Percentiles rank a stretch among this genome's conserved stretches.
Evolutionary conservation across 306 rosid genomes (phyloP).

Genomic region (Fragaria vesca): DNA sequence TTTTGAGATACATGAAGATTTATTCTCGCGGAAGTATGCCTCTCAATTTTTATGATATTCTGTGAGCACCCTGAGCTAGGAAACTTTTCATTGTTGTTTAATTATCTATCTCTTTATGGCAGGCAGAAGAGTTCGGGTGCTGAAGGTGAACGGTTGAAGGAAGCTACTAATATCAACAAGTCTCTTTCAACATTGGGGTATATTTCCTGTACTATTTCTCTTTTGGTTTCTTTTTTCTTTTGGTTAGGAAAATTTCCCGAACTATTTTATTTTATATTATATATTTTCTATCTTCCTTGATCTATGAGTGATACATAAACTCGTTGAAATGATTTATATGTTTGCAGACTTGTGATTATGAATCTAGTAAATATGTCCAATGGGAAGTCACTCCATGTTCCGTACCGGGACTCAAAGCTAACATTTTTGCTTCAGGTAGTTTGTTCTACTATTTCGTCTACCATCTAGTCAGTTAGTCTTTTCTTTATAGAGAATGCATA

Average conservation of each 20-base stretch:
- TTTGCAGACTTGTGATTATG: slow-evolving; percentile 95
- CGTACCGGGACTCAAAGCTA: slow-evolving; percentile 94
- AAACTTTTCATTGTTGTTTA: neutral
- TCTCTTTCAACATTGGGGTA: slow-evolving; percentile 98
- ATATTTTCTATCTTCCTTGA: neutral
- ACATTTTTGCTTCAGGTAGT: slow-evolving; percentile 96
- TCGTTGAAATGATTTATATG: slow-evolving; percentile 18
- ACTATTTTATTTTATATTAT: neutral
- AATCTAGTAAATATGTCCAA: slow-evolving; percentile 76
- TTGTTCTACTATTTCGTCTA: slow-evolving; percentile 17
- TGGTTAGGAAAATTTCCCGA: neutral
- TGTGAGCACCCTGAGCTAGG: neutral
- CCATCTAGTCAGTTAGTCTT: neutral
- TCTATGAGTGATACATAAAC: neutral
- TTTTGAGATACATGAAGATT: neutral
- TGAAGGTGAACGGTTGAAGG: slow-evolving; percentile 98
- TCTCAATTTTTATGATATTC: neutral
- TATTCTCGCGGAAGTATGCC: neutral
- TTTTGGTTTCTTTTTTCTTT: neutral
- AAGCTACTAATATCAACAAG: slow-evolving; percentile 96
- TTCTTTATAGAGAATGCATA: neutral
- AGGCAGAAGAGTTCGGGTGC: slow-evolving; percentile 99
- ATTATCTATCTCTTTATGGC: slow-evolving; percentile 23
- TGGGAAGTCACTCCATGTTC: slow-evolving; percentile 95
- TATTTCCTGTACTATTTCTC: slow-evolving; percentile 18